Evolutionary conservation across 2,329 filamentous ascomycete genomes (phyloP), one percentile per base, ranked within the genome.

Genomic region (Trichoderma sp.): DNA sequence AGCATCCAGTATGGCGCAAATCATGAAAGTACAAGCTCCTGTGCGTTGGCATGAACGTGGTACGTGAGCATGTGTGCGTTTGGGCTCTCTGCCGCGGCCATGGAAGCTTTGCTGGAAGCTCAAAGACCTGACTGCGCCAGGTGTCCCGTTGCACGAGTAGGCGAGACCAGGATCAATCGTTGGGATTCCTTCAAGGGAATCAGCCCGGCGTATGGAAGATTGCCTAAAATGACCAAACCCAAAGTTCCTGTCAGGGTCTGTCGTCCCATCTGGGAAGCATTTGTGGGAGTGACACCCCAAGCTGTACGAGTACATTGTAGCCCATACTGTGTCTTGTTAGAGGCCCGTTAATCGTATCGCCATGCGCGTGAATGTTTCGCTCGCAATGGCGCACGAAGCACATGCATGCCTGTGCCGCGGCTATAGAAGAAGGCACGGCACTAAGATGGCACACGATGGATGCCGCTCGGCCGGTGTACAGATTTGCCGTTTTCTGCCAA

Each of bases 331-430:
- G 21, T 9, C 34, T 47, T 14, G 21, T 56, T 6, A 9, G 39
- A 53, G 34, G 28, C 28, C n/a, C 28, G 57, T n/a, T 12, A 18
- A 34, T 28, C 28, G 30, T 12, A 32, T 34, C 30, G 21, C 24
- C 43, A 32, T 28, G 51, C 28, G 47, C 47, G 51, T 39, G 51
- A 43, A 58, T 15, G 24, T 58, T 4, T 39, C 18, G 18, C 58
- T 39, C 30, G 51, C 11, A 30, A 26, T 11, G 26, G 32, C 28
- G 34, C 26, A 58, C 24, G 56, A 36, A 14, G 32, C 65, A 68
- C 65, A 68, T 68, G 65, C 34, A 28, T 47, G 30, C 63, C 28
- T 58, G n/a, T 43, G 53, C 65, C 65, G 65, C 65, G 65, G 65
- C 34, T 68, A 28, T 36, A 39, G 53, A 18, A 24, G n/a, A 21